Percentiles rank a stretch among this genome's conserved stretches.
Conservation (phyloP, 805 yeast species). For the Wickerhamomyces pijperi region DNA sequence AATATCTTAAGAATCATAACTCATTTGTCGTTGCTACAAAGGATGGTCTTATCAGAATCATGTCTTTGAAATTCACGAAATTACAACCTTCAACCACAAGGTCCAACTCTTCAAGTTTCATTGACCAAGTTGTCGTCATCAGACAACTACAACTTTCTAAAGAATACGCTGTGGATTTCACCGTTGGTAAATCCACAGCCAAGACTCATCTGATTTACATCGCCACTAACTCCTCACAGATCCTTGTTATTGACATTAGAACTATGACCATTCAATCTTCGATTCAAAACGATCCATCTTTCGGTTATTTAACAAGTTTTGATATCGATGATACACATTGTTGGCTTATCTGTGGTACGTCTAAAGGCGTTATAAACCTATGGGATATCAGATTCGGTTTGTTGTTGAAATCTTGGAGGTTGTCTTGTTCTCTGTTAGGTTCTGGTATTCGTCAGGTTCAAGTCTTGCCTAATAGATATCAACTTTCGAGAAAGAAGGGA, state of each 20-base stretch:
- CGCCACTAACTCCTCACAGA: conserved; percentile 40
- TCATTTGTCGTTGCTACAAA: conserved; percentile 45
- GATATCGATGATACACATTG: conserved; percentile 38
- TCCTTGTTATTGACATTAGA: conserved; percentile 48
- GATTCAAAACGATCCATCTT: conserved; percentile 44
- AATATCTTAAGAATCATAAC: conserved; percentile 41
- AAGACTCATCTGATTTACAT: conserved; percentile 30
- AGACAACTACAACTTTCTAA: conserved; percentile 29
- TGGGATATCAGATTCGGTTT: conserved; percentile 74
- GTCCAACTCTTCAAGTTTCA: neutral
- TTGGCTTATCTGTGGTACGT: conserved; percentile 71
- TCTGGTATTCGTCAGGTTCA: conserved; percentile 39
- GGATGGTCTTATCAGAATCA: conserved; percentile 23
- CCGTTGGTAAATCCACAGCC: conserved; percentile 27
- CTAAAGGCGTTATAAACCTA: conserved; percentile 58
- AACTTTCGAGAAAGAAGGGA: conserved; percentile 23
- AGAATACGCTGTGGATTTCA: conserved; percentile 30
- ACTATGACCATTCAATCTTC: conserved; percentile 32
- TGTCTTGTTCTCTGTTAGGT: conserved; percentile 28
- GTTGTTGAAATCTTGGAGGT: conserved; percentile 49
- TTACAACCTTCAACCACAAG: neutral
- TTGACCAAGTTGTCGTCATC: conserved; percentile 20
- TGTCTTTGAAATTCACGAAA: conserved; percentile 24
- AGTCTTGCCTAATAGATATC: conserved; percentile 29
- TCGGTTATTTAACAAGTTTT: conserved; percentile 59